These are phyloP conservation scores for Pyrus betulifolia DNA, from an alignment of 306 rosid genomes.

Conservation along the genomic window DNA sequence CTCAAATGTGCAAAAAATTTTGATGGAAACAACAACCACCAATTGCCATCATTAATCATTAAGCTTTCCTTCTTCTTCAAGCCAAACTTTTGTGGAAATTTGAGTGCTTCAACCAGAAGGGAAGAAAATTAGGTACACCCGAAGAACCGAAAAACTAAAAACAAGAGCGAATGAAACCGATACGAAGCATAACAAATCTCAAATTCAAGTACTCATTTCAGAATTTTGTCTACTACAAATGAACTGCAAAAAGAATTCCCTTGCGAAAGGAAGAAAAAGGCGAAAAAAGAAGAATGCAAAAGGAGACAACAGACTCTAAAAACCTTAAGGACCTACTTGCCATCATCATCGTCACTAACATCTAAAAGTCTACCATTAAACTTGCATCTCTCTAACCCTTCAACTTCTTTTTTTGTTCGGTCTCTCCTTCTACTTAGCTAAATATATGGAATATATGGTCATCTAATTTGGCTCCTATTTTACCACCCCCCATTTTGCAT, in stretches of 20 bases:
- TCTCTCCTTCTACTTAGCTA: slow-evolving; percentile 48
- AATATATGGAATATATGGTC: slow-evolving; percentile 50
- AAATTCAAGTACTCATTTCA: slow-evolving; percentile 60
- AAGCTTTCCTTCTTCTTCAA: neutral
- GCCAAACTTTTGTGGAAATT: neutral
- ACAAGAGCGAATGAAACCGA: neutral
- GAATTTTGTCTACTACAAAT: slow-evolving; percentile 66
- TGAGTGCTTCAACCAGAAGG: slow-evolving; percentile 3
- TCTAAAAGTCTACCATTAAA: slow-evolving; percentile 65
- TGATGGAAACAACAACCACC: neutral
- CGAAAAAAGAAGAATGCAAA: slow-evolving; percentile 44
- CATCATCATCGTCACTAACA: slow-evolving; percentile 14
- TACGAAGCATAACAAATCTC: slow-evolving; percentile 30
- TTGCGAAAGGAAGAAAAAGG: slow-evolving; percentile 30
- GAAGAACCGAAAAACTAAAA: neutral
- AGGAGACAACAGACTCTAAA: slow-evolving; percentile 33
- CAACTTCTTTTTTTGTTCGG: slow-evolving; percentile 11
- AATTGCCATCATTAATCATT: neutral
- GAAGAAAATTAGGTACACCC: neutral
- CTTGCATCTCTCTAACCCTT: slow-evolving; percentile 38
- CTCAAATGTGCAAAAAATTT: neutral
- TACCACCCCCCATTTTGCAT: slow-evolving; percentile 41
- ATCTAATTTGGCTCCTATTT: slow-evolving; percentile 52
- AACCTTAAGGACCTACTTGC: slow-evolving; percentile 38
- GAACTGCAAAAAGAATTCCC: slow-evolving; percentile 99